These are phyloP conservation scores for Choricystis sp. DNA, from an alignment of 139 green algal species.

Conservation along the genomic window DNA sequence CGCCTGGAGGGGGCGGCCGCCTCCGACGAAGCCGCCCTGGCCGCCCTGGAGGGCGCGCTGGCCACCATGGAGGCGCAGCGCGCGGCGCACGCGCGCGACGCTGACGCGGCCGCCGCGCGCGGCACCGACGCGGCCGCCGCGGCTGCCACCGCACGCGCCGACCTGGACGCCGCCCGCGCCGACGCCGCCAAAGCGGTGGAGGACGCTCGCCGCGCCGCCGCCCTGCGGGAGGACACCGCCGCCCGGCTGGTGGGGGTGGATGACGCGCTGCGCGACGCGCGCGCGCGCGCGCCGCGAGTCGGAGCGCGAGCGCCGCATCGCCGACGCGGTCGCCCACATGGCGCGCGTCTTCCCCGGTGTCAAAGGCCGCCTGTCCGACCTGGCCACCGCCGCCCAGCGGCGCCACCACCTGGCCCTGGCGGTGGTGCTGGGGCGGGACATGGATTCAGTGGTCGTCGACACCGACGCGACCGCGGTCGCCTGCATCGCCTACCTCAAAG, in stretches of 20 bases:
- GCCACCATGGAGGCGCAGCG: slow-evolving; percentile 24
- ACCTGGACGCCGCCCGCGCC: slow-evolving; percentile 17
- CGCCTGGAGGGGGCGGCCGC: slow-evolving; percentile 13
- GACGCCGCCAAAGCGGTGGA: slow-evolving; percentile 10
- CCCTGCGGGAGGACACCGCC: slow-evolving; percentile 23
- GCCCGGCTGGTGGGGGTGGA: slow-evolving; percentile 46
- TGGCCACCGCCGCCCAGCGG: slow-evolving; percentile 50
- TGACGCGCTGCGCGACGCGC: slow-evolving; percentile 41
- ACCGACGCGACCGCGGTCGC: slow-evolving; percentile 43
- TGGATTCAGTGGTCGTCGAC: slow-evolving; percentile 83
- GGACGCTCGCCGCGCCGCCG: not conserved
- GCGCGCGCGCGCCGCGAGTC: slow-evolving; percentile 43
- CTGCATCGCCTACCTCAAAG: slow-evolving; percentile 51
- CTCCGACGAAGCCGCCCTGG: slow-evolving; percentile 29
- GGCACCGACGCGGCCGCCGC: slow-evolving; percentile 5
- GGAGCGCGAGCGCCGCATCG: slow-evolving; percentile 38
- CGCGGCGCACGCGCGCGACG: slow-evolving; percentile 1
- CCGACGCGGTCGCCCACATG: slow-evolving; percentile 43
- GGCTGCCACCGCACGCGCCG: not conserved
- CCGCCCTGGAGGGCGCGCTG: slow-evolving; percentile 14
- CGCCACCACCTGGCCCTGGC: slow-evolving; percentile 76
- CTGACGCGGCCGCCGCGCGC: not conserved
- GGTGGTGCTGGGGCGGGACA: slow-evolving; percentile 64
- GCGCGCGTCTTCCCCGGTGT: slow-evolving; percentile 58
- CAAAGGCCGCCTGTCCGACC: slow-evolving; percentile 60